Conservation (phyloP, 345 rosid genomes). For the Hibiscus trionum region DNA sequence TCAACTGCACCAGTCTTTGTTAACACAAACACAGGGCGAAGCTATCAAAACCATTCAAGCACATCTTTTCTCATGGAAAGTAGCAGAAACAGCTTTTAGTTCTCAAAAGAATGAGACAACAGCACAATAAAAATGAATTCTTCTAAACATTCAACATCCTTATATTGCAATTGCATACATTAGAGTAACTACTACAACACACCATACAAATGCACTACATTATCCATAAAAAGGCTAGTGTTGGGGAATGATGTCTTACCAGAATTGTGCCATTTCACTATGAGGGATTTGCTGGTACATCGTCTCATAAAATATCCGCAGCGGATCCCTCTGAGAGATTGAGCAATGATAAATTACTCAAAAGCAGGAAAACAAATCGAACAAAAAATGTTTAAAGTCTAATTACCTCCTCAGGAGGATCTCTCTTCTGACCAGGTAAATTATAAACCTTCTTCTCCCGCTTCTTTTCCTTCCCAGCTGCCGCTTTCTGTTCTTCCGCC, state of each 20-base stretch:
- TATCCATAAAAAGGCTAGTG: not conserved
- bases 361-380: not conserved
- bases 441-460: slow-evolving; percentile 71
- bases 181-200: not conserved
- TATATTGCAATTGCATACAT: not conserved
- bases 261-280: slow-evolving; percentile 91
- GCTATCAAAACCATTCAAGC: not conserved
- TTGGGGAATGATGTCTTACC: slow-evolving; percentile 40
- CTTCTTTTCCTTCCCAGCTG: slow-evolving; percentile 29
- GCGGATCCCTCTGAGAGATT: slow-evolving; percentile 83
- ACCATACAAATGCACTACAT: not conserved
- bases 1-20: not conserved
- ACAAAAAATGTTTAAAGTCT: not conserved
- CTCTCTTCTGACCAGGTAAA: slow-evolving; percentile 91
- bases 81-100: not conserved
- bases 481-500: slow-evolving; percentile 31
- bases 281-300: slow-evolving; percentile 64
- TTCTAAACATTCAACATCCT: not conserved
- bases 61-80: not conserved
- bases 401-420: slow-evolving; percentile 70
- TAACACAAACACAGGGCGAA: not conserved
- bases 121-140: not conserved
- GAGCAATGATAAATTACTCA: slow-evolving; percentile 4
- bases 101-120: not conserved
- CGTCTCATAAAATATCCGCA: slow-evolving; percentile 84